phyloP scores from a whole-genome alignment of 768 basidiomycete genomes.

The Tylopilus sp. region DNA sequence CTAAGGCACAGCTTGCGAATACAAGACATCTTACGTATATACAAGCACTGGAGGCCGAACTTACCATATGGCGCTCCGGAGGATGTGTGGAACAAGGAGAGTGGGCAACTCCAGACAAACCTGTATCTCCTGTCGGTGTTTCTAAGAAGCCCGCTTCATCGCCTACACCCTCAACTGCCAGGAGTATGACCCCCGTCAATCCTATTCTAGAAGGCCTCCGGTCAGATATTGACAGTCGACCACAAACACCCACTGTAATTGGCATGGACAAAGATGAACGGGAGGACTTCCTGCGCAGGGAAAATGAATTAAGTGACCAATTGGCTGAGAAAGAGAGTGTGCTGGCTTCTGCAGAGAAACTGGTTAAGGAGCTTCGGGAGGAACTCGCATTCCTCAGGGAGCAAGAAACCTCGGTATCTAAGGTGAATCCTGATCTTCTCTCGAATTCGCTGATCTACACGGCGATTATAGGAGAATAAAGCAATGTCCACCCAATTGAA shows the following conservation, averaged over 20 bases:
- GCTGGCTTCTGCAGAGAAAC: conserved; percentile 75
- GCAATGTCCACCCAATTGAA: conserved; percentile 89
- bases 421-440: conserved; percentile 42
- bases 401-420: conserved; percentile 75
- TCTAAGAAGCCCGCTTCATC: conserved; percentile 50
- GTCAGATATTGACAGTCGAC: conserved; percentile 74
- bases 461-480: conserved; percentile 80
- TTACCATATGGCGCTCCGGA: conserved; percentile 85
- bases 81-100: conserved; percentile 79
- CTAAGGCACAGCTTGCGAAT: conserved; percentile 86
- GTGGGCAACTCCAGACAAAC: conserved; percentile 74
- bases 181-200: conserved; percentile 74
- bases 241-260: conserved; percentile 87
- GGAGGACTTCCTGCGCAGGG: conserved; percentile 92
- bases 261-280: conserved; percentile 94
- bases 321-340: conserved; percentile 90
- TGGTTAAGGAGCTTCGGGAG: conserved; percentile 83
- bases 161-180: conserved; percentile 62
- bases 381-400: conserved; percentile 90
- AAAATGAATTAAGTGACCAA: conserved; percentile 94
- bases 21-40: conserved; percentile 84
- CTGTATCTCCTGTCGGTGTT: conserved; percentile 38
- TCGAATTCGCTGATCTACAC: conserved; percentile 5
- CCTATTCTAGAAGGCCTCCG: conserved; percentile 70
- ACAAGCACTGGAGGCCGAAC: conserved; percentile 84